These are phyloP conservation scores for Lepidium didymum DNA, from an alignment of 345 rosid genomes.

Conservation along the genomic window DNA sequence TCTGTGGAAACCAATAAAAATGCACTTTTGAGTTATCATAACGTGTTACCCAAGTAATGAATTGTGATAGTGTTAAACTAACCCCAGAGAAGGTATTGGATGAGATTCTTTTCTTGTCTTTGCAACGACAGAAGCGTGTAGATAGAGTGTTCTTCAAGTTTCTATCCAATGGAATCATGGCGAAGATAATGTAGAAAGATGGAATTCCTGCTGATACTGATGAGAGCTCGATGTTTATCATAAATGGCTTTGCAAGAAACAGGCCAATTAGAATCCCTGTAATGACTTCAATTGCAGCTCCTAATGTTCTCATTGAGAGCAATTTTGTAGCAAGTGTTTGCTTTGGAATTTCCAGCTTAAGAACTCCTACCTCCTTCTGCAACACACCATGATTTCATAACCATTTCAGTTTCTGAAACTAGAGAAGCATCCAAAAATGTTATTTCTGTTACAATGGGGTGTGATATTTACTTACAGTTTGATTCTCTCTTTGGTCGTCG, in stretches of 20 bases:
- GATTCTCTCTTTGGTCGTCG: neutral
- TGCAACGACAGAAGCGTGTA: neutral
- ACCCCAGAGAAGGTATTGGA: constrained; percentile 8
- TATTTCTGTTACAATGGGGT: neutral
- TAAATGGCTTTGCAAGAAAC: constrained; percentile 21
- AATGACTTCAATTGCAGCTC: neutral
- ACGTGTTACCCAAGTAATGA: neutral
- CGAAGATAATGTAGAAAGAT: constrained; percentile 4
- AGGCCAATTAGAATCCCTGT: neutral
- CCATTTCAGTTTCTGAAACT: neutral
- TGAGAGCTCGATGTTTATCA: constrained; percentile 7
- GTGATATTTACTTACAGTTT: neutral
- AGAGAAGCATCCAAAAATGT: neutral
- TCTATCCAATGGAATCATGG: neutral
- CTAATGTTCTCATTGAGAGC: neutral
- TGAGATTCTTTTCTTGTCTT: constrained; percentile 4
- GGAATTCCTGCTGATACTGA: constrained; percentile 9
- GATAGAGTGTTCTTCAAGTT: constrained; percentile 10
- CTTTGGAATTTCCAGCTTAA: neutral
- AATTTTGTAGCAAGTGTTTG: neutral
- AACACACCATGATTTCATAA: neutral
- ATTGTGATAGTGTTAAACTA: neutral
- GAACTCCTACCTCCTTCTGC: neutral
- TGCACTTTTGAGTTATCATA: neutral
- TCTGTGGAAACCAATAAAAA: constrained; percentile 8